Base-by-base conservation (phyloP, 2,329 filamentous ascomycete genomes). In the Keithomyces neogunnii region DNA sequence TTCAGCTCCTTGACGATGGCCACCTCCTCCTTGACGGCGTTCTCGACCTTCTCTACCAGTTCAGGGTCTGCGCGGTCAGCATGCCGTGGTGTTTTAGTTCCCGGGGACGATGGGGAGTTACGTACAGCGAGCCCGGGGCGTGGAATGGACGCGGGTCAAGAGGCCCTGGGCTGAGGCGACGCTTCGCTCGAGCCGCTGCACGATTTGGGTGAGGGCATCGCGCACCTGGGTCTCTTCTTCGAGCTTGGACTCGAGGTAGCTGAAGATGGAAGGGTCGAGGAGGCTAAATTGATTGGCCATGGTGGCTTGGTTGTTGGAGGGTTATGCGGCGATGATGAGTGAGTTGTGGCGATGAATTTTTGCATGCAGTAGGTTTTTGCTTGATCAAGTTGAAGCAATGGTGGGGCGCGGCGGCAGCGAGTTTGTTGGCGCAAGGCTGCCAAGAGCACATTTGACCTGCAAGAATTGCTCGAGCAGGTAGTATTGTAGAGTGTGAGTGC, bases 61-160 rank as follows among this genome's bases (percentile, higher is more conserved):
- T 77, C 70, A 33, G 78, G 72, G 52, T 93, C 89, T 62, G 44
- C 2, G 3, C 11, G 4, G 39, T 47, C 45, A 54, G 54, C 61
- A 19, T 33, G 9, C 43, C 11, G 42, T 26, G 35, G 9, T 45
- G 6, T 39, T 30, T 26, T 7, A 11, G 19, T 28, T 13, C 31
- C 3, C 19, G 26, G 13, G 32, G 10, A 7, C 28, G 10, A 8
- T 19, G 30, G 2, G 32, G 6, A 44, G 33, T 32, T 3, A 13
- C 73, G 56, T 62, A 78, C 77, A 78, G 56, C 74, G 72, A 28
- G 73, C 66, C 54, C 84, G 80, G 10, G 89, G 84, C 4, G 90
- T 96, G 2, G 91, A 93, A 70, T 99, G 93, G 47, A 93, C 89
- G 64, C 89, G 80, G 38, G 92, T 93, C 48, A 97, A 80, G 50